Base-by-base conservation (phyloP, 495 filamentous ascomycete species). In the Melanomma pulvis-pyrius region DNA sequence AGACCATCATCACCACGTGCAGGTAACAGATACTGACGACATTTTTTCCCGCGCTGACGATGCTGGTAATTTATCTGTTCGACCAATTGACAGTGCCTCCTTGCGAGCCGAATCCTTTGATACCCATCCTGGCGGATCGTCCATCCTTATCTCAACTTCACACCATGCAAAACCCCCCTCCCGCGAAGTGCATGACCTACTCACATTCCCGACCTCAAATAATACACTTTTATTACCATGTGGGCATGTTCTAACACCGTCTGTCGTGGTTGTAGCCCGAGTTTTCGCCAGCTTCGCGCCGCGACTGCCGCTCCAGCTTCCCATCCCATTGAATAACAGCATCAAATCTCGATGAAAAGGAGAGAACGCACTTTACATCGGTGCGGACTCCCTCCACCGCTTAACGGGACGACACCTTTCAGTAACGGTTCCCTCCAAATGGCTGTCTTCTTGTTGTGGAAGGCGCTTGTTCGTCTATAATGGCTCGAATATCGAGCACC, bases 121-220 rank as follows among this genome's bases (percentile, higher is more conserved):
- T 44, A 44, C 39, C 39, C 39, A 44, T 44, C 39, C 17, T 15
- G 39, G 39, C 39, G 9, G 17, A 44, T 44, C 39, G n/a, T n/a
- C 39, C 39, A 44, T 44, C 39, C 39, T 44, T 44, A 44, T 44
- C 39, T 44, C 39, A 15, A 44, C 39, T 44, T 44, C 39, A 44
- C 39, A n/a, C 39, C 3, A n/a, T 17, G 30, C 30, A 34, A 34
- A 34, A 34, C 4, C 30, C 30, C n/a, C n/a, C n/a, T n/a, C n/a
- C n/a, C n/a, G n/a, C n/a, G n/a, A n/a, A n/a, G n/a, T n/a, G n/a
- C n/a, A n/a, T n/a, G n/a, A 34, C 30, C 30, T 34, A 12, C 30
- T 34, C 30, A n/a, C n/a, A n/a, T n/a, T n/a, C n/a, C n/a, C n/a
- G n/a, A n/a, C n/a, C n/a, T n/a, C n/a, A n/a, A n/a, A n/a, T n/a